Conservation (phyloP, 495 filamentous ascomycete species). For the Aspergillus ostianus region DNA sequence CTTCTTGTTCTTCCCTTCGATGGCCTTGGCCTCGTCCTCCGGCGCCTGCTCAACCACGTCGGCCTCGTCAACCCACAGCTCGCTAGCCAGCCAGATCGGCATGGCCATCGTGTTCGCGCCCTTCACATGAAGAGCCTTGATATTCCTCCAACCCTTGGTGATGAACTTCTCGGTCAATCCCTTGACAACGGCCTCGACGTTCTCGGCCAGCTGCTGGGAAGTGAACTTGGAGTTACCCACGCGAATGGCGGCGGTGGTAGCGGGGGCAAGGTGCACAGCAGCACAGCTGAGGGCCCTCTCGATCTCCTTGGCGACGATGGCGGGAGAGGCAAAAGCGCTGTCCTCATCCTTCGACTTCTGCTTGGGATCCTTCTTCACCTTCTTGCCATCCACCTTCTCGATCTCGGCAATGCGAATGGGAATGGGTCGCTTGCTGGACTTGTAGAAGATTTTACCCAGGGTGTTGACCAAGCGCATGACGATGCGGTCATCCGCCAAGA, state of each 20-base stretch:
- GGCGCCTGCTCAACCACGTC: constrained; percentile 68
- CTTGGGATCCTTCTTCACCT: constrained; percentile 51
- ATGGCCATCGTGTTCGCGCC: constrained; percentile 79
- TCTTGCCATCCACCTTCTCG: constrained; percentile 66
- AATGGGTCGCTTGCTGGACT: constrained; percentile 79
- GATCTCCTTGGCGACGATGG: constrained; percentile 67
- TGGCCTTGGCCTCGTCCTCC: constrained; percentile 40
- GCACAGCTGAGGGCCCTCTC: constrained; percentile 67
- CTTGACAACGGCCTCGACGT: constrained; percentile 68
- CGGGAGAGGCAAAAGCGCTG: constrained; percentile 44
- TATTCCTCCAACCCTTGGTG: constrained; percentile 78
- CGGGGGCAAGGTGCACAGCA: constrained; percentile 69
- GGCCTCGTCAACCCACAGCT: constrained; percentile 81
- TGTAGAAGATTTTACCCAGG: constrained; percentile 88
- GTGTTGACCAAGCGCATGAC: constrained; percentile 69
- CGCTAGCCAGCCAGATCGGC: constrained; percentile 86
- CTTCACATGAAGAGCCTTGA: constrained; percentile 85
- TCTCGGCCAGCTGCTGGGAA: constrained; percentile 72
- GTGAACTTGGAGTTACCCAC: constrained; percentile 71
- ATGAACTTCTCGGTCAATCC: constrained; percentile 73
- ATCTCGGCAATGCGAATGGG: constrained; percentile 70
- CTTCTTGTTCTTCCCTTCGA: constrained; percentile 67
- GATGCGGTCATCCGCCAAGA: constrained; percentile 83
- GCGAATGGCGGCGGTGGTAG: constrained; percentile 62
- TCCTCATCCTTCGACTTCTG: constrained; percentile 34